Conservation (phyloP, 2,329 filamentous ascomycete genomes). For the Colletotrichum brevisporum region DNA sequence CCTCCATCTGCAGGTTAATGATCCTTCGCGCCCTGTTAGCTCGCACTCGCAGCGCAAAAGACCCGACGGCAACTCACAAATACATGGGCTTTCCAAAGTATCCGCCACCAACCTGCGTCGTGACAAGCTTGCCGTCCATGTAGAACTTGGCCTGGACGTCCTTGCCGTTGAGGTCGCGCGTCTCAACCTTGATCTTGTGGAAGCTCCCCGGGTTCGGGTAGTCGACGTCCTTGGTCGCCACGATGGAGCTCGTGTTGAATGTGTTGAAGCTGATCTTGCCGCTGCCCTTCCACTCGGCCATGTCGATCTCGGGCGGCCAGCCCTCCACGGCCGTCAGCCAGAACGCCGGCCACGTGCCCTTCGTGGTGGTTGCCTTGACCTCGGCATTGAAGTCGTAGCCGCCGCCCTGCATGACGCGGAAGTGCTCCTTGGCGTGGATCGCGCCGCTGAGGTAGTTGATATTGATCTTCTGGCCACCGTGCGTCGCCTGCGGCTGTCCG, state of each 20-base stretch:
- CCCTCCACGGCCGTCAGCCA: conserved; percentile 68
- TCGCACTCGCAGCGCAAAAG: too few species aligned
- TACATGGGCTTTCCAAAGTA: conserved; percentile 64
- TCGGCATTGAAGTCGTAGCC: conserved; percentile 59
- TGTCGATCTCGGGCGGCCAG: conserved; percentile 73
- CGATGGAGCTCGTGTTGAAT: conserved; percentile 63
- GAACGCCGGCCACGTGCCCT: conserved; percentile 71
- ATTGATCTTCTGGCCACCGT: conserved; percentile 55
- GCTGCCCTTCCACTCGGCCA: conserved; percentile 73
- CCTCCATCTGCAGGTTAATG: conserved; percentile 62
- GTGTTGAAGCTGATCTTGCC: conserved; percentile 71
- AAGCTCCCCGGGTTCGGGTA: conserved; percentile 63
- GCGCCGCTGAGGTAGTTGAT: conserved; percentile 69
- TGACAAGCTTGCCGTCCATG: conserved; percentile 63
- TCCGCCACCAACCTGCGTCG: conserved; percentile 64
- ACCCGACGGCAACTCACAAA: conserved; percentile 49
- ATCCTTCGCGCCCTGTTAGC: conserved; percentile 48
- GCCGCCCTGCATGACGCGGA: conserved; percentile 54
- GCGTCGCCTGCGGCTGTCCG: conserved; percentile 54
- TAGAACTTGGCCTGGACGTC: conserved; percentile 69
- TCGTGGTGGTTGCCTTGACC: conserved; percentile 55
- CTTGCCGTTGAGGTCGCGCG: conserved; percentile 64
- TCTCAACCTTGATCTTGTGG: conserved; percentile 65
- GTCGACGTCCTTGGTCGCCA: conserved; percentile 61
- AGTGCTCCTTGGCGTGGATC: conserved; percentile 56